Evolutionary conservation across 176 grass and related monocot genomes (phyloP).

Genomic region (Otatea glauca): DNA sequence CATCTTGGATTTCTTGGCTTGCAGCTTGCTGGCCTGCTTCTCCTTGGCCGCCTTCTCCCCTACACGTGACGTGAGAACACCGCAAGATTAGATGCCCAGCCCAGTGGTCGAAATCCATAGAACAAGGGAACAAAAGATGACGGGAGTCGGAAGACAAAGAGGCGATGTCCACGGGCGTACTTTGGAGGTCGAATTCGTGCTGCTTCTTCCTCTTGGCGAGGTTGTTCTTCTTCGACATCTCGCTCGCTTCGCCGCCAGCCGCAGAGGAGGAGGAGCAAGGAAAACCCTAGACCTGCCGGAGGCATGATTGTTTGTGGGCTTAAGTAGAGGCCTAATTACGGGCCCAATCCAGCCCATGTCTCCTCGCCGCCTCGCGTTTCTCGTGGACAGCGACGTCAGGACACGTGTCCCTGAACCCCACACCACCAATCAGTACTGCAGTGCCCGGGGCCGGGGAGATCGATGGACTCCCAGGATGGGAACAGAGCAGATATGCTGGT

Average conservation of each 20-base stretch:
- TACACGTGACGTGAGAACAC: background rate
- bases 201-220: conserved; percentile 74
- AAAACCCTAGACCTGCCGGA: conserved; percentile 34
- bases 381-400: no score
- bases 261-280: background rate
- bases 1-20: conserved; percentile 84
- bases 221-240: conserved; percentile 98
- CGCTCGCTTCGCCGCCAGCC: conserved; percentile 26
- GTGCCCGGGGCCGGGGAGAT: background rate
- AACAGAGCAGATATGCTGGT: background rate
- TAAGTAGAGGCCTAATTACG: no score
- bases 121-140: background rate
- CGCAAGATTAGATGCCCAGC: background rate
- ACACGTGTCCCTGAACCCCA: no score
- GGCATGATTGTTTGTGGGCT: no score
- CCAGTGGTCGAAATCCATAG: background rate
- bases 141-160: background rate
- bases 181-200: conserved; percentile 82
- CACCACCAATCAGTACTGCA: no score
- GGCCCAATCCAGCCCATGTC: no score
- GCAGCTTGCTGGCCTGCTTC: conserved; percentile 73
- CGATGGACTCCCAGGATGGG: conserved; percentile 14
- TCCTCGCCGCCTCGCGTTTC: no score
- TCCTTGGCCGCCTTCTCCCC: conserved; percentile 79
- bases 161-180: conserved; percentile 24